A percentile compares a stretch with the other conserved stretches of the same genome.
Conservation (phyloP, 208 protist species). For the Porcisia hertigi region DNA sequence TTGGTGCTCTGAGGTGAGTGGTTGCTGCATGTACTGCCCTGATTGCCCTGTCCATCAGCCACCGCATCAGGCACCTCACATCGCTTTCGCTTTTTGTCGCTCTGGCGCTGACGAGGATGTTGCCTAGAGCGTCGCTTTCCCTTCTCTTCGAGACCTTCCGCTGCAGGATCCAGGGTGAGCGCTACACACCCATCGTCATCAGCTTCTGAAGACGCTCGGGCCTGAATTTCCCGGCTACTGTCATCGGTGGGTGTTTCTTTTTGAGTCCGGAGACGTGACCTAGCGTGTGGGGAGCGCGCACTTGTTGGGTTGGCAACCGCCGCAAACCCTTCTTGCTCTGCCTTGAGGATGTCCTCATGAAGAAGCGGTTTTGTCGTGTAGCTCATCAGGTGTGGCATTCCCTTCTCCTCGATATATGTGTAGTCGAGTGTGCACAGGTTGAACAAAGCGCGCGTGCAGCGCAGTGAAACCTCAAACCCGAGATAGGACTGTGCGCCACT, state of each 20-base stretch:
- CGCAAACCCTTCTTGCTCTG: not conserved
- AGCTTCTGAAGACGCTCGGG: not conserved
- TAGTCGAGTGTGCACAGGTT: slow-evolving; percentile 74
- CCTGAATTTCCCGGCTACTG: not conserved
- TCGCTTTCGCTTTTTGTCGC: slow-evolving; percentile 10
- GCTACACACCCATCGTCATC: not conserved
- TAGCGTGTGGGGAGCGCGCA: not conserved
- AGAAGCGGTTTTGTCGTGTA: slow-evolving; percentile 51
- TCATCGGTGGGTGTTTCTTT: not conserved
- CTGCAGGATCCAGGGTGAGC: not conserved
- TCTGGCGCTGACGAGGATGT: slow-evolving; percentile 4
- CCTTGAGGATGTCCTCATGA: slow-evolving; percentile 9
- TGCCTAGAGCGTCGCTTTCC: slow-evolving; percentile 10
- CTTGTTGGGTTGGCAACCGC: not conserved
- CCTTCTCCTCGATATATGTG: slow-evolving; percentile 78
- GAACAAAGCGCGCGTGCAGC: slow-evolving; percentile 84
- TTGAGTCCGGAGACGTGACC: not conserved
- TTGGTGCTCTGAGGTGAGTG: not conserved
- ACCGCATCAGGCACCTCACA: not conserved
- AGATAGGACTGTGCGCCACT: slow-evolving; percentile 76
- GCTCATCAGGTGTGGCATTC: slow-evolving; percentile 61
- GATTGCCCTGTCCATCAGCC: not conserved
- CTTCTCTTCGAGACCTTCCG: not conserved
- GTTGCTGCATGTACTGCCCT: not conserved
- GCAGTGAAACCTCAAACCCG: slow-evolving; percentile 84